Conservation (phyloP, 2,329 filamentous ascomycete species). For the Sarocladium oryzae region DNA sequence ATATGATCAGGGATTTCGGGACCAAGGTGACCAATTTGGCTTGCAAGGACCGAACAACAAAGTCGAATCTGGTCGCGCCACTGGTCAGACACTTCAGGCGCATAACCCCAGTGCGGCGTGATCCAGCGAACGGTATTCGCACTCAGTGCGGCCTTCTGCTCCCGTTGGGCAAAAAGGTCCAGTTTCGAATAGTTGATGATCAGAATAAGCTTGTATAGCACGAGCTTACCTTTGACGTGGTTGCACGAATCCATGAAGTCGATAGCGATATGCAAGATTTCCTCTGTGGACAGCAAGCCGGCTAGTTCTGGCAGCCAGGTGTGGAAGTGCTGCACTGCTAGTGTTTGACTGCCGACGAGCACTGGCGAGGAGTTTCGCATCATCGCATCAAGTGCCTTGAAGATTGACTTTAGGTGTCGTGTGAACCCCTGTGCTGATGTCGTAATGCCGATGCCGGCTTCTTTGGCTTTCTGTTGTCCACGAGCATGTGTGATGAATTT, state of each 20-base stretch:
- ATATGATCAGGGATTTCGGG: constrained; percentile 83
- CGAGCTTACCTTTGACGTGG: constrained; percentile 80
- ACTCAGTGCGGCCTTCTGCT: constrained; percentile 67
- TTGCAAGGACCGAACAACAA: constrained; percentile 87
- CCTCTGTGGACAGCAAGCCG: constrained; percentile 68
- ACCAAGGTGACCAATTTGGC: constrained; percentile 71
- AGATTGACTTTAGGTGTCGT: constrained; percentile 76
- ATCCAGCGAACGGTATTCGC: constrained; percentile 87
- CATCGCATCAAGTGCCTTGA: constrained; percentile 80
- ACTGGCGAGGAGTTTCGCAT: constrained; percentile 84
- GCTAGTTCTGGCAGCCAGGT: constrained; percentile 92
- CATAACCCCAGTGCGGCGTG: constrained; percentile 84
- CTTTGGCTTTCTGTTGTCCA: constrained; percentile 80
- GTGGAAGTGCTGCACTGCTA: constrained; percentile 94
- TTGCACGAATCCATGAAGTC: constrained; percentile 91
- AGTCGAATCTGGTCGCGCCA: constrained; percentile 91
- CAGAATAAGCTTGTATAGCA: constrained; percentile 85
- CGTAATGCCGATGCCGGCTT: constrained; percentile 79
- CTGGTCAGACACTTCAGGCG: constrained; percentile 66
- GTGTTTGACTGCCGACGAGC: constrained; percentile 86
- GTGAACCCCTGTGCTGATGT: constrained; percentile 68
- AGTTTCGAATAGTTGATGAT: constrained; percentile 87
- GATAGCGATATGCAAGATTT: constrained; percentile 85
- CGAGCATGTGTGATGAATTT: constrained; percentile 92
- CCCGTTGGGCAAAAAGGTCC: constrained; percentile 71